Percentiles rank a stretch among this genome's conserved stretches.
phyloP scores from a whole-genome alignment of 192 early-diverging fungal species.

The Coemansia sp. region DNA sequence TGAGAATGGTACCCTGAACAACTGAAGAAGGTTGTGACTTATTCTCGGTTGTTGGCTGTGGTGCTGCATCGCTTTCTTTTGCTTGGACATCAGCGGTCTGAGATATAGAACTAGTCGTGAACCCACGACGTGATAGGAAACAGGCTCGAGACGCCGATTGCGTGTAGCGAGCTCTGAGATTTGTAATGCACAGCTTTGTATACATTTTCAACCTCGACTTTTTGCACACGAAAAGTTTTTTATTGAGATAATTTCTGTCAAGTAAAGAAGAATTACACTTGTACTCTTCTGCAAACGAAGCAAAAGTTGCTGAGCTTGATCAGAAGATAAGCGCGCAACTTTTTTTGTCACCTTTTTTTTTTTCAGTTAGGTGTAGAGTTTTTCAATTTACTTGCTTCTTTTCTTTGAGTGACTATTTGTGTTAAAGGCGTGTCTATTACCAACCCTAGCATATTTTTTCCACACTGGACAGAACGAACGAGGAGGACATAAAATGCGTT shows the following conservation, averaged over 20 bases:
- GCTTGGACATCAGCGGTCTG: not conserved
- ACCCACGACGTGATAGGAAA: not conserved
- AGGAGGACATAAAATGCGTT: constrained; percentile 15
- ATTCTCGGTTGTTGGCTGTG: not conserved
- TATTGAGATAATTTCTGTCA: not conserved
- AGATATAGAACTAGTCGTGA: not conserved
- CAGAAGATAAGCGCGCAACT: not conserved
- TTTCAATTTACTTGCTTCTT: not conserved
- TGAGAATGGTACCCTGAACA: constrained; percentile 75
- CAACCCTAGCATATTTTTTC: not conserved
- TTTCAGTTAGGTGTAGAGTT: not conserved
- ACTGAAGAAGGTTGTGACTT: constrained; percentile 53
- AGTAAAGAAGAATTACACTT: not conserved
- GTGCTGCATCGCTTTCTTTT: constrained; percentile 3
- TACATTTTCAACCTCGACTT: not conserved
- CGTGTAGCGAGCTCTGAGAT: not conserved
- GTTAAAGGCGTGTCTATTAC: not conserved
- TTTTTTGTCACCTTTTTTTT: not conserved
- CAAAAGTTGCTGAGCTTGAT: not conserved
- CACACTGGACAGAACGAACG: not conserved
- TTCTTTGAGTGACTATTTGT: not conserved
- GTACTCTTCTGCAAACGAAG: not conserved
- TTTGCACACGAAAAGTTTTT: not conserved
- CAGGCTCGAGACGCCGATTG: not conserved
- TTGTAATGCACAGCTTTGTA: not conserved